A percentile compares a stretch with the other conserved stretches of the same genome.
Conservation (phyloP, 192 early-diverging fungal species). For the Obelidium mucronatum region DNA sequence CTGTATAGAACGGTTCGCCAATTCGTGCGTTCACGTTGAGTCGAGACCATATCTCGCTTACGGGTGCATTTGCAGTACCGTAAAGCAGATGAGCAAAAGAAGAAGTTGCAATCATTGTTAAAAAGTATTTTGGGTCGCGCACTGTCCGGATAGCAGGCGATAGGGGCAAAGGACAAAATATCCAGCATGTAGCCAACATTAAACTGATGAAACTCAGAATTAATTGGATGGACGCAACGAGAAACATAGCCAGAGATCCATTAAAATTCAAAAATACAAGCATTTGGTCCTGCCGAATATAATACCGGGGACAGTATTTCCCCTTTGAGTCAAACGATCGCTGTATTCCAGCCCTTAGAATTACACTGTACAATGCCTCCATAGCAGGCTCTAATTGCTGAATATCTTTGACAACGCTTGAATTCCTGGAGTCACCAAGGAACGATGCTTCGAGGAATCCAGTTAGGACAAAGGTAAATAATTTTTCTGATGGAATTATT, state of each 20-base stretch:
- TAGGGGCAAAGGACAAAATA: neutral
- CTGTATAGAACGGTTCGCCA: neutral
- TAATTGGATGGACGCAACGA: conserved; percentile 18
- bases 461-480: neutral
- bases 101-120: conserved; percentile 1
- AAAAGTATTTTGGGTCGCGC: conserved; percentile 8
- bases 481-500: neutral
- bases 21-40: conserved; percentile 4
- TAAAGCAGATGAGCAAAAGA: neutral
- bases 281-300: neutral
- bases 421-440: neutral
- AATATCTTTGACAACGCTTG: neutral
- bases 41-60: neutral
- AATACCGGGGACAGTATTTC: neutral
- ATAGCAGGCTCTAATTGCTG: neutral
- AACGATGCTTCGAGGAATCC: neutral
- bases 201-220: neutral
- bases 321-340: neutral
- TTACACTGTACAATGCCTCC: neutral
- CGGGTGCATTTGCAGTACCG: conserved; percentile 10
- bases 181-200: conserved; percentile 4
- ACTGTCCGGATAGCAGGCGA: conserved; percentile 3
- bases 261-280: conserved; percentile 1
- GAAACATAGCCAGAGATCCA: neutral
- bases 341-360: conserved; percentile 11